Evolutionary conservation across 257 asterid species (phyloP), one percentile per base, ranked within the genome.

Genomic region (Anisodus acutangulus): DNA sequence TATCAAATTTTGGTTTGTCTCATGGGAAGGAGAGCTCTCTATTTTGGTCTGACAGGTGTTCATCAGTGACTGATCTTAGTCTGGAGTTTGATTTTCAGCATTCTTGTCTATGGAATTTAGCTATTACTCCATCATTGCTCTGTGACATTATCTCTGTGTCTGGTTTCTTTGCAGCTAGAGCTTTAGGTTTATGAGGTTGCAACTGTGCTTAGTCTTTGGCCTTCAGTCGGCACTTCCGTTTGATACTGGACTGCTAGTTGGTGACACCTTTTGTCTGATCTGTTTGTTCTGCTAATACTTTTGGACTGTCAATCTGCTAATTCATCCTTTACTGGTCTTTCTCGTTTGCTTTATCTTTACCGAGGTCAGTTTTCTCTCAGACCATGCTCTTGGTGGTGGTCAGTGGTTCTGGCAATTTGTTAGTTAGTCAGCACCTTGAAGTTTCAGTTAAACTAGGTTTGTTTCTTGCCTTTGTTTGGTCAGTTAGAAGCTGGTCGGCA

Each of bases 281-380:
- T 70, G 78, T 17, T 70, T 70, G 55, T 17, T 70, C 31, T 41
- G 49, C 55, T 47, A 41, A 70, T 41, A 70, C 55, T 70, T 39
- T 39, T 69, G 54, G 76, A 67, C 51, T 35, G 49, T 10, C 74
- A 67, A 67, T 67, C 49, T 67, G 74, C 74, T 67, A 6, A 16
- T 69, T 19, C 37, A 60, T 60, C 67, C 37, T n/a, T 62, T 9
- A n/a, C 37, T 8, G 68, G 31, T 19, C 11, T n/a, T 19, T 60
- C 39, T 69, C 15, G 3, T 69, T 69, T 41, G 35, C 78, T 69
- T 41, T 41, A 69, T 69, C 54, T 69, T 69, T 41, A 17, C 31
- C 54, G 5, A 69, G 53, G 78, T 41, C 78, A 69, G 78, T 11
- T 69, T 43, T 69, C 54, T 69, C 35, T 39, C 78, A 69, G 78